phyloP scores from a whole-genome alignment of 1,139 yeast genomes.

The Candida tunisiensis region DNA sequence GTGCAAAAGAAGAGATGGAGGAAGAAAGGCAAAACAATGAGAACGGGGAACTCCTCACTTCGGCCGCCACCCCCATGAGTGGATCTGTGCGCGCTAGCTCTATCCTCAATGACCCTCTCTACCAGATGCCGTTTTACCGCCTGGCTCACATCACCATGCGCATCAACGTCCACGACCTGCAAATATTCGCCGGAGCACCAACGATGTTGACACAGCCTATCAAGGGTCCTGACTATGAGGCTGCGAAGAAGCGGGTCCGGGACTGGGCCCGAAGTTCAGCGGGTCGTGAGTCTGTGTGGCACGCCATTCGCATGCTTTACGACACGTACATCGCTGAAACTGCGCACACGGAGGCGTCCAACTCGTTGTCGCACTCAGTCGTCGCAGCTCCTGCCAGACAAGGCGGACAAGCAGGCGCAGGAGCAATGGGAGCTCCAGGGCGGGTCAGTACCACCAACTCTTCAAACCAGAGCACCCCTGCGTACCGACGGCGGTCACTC shows the following conservation, averaged over 20 bases:
- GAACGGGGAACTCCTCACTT: conserved; percentile 4
- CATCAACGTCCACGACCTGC: conserved; percentile 60
- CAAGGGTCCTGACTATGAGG: conserved; percentile 35
- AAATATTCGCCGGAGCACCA: conserved; percentile 70
- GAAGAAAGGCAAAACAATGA: conserved; percentile 8
- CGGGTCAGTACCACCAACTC: not conserved
- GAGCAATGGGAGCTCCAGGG: not conserved
- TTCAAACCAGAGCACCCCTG: not conserved
- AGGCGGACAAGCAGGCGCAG: not conserved
- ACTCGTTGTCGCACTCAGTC: no score
- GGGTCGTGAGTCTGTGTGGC: conserved; percentile 47
- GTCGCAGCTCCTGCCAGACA: conserved; percentile 3
- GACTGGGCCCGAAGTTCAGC: conserved; percentile 23
- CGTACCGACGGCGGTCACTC: conserved; percentile 4
- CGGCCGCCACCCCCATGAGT: conserved; percentile 7
- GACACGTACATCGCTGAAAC: no score
- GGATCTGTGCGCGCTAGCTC: conserved; percentile 7
- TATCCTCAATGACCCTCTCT: conserved; percentile 10
- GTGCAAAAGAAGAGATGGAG: conserved; percentile 4
- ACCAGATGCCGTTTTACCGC: conserved; percentile 26
- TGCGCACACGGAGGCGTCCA: no score
- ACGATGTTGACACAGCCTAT: conserved; percentile 67
- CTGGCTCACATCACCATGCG: conserved; percentile 58
- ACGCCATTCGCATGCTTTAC: conserved; percentile 26
- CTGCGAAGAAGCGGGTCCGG: conserved; percentile 39